Evolutionary conservation across 805 yeast species (phyloP).

Genomic region (Millerago galiae): DNA sequence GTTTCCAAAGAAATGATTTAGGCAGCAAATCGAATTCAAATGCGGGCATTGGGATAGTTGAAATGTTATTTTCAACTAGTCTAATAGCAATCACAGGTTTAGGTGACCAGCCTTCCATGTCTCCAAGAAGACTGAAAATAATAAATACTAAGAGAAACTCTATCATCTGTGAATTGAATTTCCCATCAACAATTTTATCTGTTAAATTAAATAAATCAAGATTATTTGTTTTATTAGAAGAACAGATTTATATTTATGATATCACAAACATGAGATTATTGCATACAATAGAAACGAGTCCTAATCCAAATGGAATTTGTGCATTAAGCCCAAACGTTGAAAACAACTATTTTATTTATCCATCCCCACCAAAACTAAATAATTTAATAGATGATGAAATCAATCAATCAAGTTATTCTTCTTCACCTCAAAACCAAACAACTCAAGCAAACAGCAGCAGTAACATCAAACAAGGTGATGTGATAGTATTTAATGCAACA

Average conservation of each 20-base stretch:
- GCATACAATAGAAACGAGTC: slow-evolving; percentile 44
- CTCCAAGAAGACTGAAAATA: slow-evolving; percentile 78
- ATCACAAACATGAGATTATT: slow-evolving; percentile 62
- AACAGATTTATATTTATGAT: slow-evolving; percentile 68
- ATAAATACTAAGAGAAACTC: slow-evolving; percentile 66
- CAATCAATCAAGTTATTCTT: background rate
- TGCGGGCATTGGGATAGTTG: slow-evolving; percentile 53
- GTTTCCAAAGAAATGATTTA: slow-evolving; percentile 32
- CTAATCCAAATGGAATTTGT: slow-evolving; percentile 50
- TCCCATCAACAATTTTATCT: slow-evolving; percentile 54
- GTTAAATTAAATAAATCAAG: slow-evolving; percentile 63
- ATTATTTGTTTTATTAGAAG: slow-evolving; percentile 52
- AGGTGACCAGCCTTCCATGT: slow-evolving; percentile 59
- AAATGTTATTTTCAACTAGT: slow-evolving; percentile 73
- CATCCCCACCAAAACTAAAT: slow-evolving; percentile 60
- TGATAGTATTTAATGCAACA: slow-evolving; percentile 57
- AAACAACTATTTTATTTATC: slow-evolving; percentile 58
- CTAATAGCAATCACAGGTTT: slow-evolving; percentile 65
- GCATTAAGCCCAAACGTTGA: slow-evolving; percentile 51
- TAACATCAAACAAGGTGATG: slow-evolving; percentile 43
- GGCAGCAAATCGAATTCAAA: slow-evolving; percentile 15
- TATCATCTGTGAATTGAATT: slow-evolving; percentile 64
- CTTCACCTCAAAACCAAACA: slow-evolving; percentile 1
- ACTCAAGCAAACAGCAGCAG: background rate
- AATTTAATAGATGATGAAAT: slow-evolving; percentile 1